phyloP scores from a whole-genome alignment of 768 basidiomycete genomes.

The Crucibulum laeve region DNA sequence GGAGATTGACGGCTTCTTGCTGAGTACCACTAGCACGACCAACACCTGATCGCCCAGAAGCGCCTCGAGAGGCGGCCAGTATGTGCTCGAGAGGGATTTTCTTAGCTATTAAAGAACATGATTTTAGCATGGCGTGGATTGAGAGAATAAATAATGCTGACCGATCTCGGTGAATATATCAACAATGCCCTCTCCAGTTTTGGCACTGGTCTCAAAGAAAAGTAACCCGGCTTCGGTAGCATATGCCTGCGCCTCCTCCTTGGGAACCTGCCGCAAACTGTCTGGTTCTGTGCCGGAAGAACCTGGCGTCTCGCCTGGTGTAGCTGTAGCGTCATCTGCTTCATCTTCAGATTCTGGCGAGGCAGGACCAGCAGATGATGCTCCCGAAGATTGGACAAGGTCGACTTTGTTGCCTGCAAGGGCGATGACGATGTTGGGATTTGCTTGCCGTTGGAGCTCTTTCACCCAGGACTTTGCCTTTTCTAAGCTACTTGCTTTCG shows the following conservation, averaged over 20 bases:
- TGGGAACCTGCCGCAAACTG: constrained; percentile 82
- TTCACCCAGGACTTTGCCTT: constrained; percentile 99
- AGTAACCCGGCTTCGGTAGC: constrained; percentile 91
- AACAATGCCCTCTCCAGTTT: constrained; percentile 92
- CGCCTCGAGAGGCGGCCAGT: constrained; percentile 75
- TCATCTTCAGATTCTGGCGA: constrained; percentile 80
- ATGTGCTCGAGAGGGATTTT: constrained; percentile 88
- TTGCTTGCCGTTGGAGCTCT: constrained; percentile 97
- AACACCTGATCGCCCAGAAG: constrained; percentile 57
- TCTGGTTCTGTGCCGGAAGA: constrained; percentile 54
- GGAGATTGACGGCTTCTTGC: constrained; percentile 65
- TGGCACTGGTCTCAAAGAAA: constrained; percentile 98
- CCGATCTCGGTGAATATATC: constrained; percentile 99
- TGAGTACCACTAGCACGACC: constrained; percentile 45
- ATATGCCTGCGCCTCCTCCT: constrained; percentile 95
- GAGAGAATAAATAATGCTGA: constrained; percentile 30
- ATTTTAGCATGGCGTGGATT: not conserved
- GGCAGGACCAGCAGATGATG: constrained; percentile 42
- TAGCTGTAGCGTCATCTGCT: constrained; percentile 88
- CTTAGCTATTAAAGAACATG: constrained; percentile 35
- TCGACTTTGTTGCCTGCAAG: constrained; percentile 98
- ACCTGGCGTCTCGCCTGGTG: constrained; percentile 69
- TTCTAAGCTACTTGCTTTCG: constrained; percentile 91
- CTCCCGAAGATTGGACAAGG: constrained; percentile 67
- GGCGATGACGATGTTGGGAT: constrained; percentile 98